A percentile compares a stretch with the other conserved stretches of the same genome.
phyloP scores from a whole-genome alignment of 1,284 basidiomycete species.

The Irpex sp. region DNA sequence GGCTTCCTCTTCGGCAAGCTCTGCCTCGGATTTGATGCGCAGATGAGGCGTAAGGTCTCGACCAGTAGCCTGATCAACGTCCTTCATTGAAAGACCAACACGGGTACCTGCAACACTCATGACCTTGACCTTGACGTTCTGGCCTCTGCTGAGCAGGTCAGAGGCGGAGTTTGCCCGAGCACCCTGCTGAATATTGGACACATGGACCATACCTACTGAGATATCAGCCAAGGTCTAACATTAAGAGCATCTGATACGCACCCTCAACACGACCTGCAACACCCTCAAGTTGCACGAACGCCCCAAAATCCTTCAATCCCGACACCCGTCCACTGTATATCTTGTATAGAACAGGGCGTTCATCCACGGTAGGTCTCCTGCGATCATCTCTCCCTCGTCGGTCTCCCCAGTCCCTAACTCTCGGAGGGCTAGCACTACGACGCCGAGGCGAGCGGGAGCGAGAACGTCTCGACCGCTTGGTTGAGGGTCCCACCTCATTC shows the following conservation, averaged over 20 bases:
- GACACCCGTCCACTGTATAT: slow-evolving; percentile 90
- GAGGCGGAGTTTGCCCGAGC: slow-evolving; percentile 83
- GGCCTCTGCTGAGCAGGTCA: slow-evolving; percentile 83
- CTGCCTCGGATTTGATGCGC: slow-evolving; percentile 89
- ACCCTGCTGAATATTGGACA: slow-evolving; percentile 86
- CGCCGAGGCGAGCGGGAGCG: slow-evolving; percentile 43
- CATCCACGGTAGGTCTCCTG: slow-evolving; percentile 57
- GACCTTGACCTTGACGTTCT: slow-evolving; percentile 92
- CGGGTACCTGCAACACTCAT: slow-evolving; percentile 87
- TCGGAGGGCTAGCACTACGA: slow-evolving; percentile 34
- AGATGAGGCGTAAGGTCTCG: slow-evolving; percentile 92
- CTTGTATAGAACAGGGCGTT: slow-evolving; percentile 88
- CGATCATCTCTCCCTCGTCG: slow-evolving; percentile 39
- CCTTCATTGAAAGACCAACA: slow-evolving; percentile 92
- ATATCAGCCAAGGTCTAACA: background rate
- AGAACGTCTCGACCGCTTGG: slow-evolving; percentile 56
- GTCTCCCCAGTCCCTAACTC: slow-evolving; percentile 44
- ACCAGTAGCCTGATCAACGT: slow-evolving; percentile 91
- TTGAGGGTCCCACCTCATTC: slow-evolving; percentile 39
- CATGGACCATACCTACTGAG: slow-evolving; percentile 86
- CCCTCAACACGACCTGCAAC: slow-evolving; percentile 85
- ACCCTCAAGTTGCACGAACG: slow-evolving; percentile 89
- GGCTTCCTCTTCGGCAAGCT: slow-evolving; percentile 77
- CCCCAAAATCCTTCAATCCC: slow-evolving; percentile 92
- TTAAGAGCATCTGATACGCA: slow-evolving; percentile 40